Evolutionary conservation across 495 filamentous ascomycete genomes (phyloP).

Genomic region (Pseudevernia furfuracea): DNA sequence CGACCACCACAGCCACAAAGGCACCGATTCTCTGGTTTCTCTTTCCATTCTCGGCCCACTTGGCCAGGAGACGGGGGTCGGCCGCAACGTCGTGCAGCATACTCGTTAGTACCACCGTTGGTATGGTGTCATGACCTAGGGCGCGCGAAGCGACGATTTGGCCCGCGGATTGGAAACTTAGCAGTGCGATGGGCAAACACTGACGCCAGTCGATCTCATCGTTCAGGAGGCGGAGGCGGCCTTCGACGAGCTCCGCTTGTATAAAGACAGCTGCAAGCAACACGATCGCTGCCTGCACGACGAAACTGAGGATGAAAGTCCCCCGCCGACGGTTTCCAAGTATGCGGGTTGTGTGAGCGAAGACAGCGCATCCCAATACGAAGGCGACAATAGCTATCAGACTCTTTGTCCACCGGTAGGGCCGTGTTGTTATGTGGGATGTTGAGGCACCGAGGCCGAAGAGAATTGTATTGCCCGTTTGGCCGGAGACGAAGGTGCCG

Average conservation of each 20-base stretch:
- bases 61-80: constrained; percentile 44
- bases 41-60: constrained; percentile 46
- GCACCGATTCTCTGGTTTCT: constrained; percentile 55
- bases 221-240: constrained; percentile 28
- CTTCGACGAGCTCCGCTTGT: constrained; percentile 41
- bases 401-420: constrained; percentile 53
- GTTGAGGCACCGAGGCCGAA: constrained; percentile 50
- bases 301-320: constrained; percentile 48
- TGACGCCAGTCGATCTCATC: constrained; percentile 36
- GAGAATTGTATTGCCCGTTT: constrained; percentile 61
- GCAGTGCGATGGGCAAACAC: constrained; percentile 50
- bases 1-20: constrained; percentile 50
- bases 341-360: constrained; percentile 33
- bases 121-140: constrained; percentile 59
- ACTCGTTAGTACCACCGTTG: constrained; percentile 63
- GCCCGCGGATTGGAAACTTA: constrained; percentile 65
- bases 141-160: constrained; percentile 56
- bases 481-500: constrained; percentile 56
- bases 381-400: constrained; percentile 48
- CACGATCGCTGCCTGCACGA: constrained; percentile 46
- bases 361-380: constrained; percentile 45
- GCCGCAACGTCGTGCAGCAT: constrained; percentile 62
- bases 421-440: constrained; percentile 39
- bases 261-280: constrained; percentile 51
- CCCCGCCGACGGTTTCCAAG: constrained; percentile 40